These are phyloP conservation scores for Gomphus sp. DNA, from an alignment of 1,284 basidiomycete genomes.

Conservation along the genomic window DNA sequence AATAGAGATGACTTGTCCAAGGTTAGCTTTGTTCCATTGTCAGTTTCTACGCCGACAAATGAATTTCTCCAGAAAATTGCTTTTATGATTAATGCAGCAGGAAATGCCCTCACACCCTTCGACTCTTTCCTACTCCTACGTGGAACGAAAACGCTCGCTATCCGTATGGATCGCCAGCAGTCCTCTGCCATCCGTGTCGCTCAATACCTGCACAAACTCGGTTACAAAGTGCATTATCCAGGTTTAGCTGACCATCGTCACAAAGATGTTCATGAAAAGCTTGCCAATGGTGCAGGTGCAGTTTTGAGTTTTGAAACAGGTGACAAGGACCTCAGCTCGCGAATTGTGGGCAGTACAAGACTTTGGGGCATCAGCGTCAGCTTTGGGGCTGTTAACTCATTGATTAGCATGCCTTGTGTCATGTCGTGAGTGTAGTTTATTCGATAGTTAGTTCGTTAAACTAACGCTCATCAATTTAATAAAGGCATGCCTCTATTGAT, in stretches of 20 bases:
- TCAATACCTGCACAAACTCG: slow-evolving; percentile 76
- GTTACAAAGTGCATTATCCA: slow-evolving; percentile 93
- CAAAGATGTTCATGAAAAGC: slow-evolving; percentile 80
- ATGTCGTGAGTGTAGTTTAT: slow-evolving; percentile 77
- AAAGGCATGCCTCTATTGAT: slow-evolving; percentile 95
- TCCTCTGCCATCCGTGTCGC: slow-evolving; percentile 79
- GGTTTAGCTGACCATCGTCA: slow-evolving; percentile 81
- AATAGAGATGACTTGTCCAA: slow-evolving; percentile 87
- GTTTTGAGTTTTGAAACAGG: slow-evolving; percentile 95
- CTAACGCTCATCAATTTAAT: slow-evolving; percentile 12
- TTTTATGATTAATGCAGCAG: slow-evolving; percentile 93
- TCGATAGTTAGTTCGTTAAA: slow-evolving; percentile 4
- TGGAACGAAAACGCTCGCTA: slow-evolving; percentile 93
- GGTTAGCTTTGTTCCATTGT: slow-evolving; percentile 30
- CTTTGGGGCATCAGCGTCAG: slow-evolving; percentile 98
- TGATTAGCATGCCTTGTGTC: slow-evolving; percentile 99
- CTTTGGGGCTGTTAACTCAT: slow-evolving; percentile 95
- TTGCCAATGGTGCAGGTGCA: slow-evolving; percentile 86
- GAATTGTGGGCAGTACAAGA: slow-evolving; percentile 85
- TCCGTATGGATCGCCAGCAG: slow-evolving; percentile 96
- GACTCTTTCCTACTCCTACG: slow-evolving; percentile 95
- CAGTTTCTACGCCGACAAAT: slow-evolving; percentile 17
- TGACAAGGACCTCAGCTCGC: slow-evolving; percentile 84
- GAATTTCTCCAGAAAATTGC: slow-evolving; percentile 57
- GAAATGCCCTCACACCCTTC: slow-evolving; percentile 93